Evolutionary conservation across 2,329 filamentous ascomycete species (phyloP).

Genomic region (Helminthosporium solani): DNA sequence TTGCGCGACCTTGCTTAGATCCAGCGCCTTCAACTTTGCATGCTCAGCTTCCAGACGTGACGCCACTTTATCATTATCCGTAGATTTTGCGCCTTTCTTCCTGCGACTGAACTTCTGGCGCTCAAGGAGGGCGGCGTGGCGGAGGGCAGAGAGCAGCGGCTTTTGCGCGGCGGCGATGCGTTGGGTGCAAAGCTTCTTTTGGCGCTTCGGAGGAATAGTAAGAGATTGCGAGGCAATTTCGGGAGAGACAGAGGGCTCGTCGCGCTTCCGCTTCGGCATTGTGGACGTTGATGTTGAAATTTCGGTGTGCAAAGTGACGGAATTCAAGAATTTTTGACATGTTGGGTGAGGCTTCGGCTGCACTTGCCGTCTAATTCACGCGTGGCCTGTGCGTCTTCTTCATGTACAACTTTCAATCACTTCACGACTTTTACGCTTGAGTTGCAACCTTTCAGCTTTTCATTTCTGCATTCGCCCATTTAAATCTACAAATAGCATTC

Average conservation of each 20-base stretch:
- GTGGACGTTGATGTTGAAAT: conserved; percentile 1
- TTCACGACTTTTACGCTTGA: neutral
- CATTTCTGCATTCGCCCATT: neutral
- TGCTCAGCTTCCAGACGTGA: conserved; percentile 65
- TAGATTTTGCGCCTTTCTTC: conserved; percentile 54
- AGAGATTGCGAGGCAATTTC: conserved; percentile 9
- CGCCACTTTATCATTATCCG: conserved; percentile 51
- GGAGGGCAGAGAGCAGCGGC: conserved; percentile 64
- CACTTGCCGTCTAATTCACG: neutral
- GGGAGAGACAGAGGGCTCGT: conserved; percentile 8
- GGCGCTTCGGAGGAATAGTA: conserved; percentile 8
- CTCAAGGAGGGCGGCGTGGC: conserved; percentile 73
- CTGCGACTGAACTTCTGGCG: conserved; percentile 70
- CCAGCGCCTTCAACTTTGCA: conserved; percentile 57
- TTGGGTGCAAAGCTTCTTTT: conserved; percentile 36
- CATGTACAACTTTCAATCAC: neutral
- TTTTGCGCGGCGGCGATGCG: conserved; percentile 57
- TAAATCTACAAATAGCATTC: neutral
- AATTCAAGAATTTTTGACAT: neutral
- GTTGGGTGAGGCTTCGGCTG: neutral
- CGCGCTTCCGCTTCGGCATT: conserved; percentile 41
- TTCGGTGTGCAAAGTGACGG: neutral
- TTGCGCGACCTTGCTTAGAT: conserved; percentile 52
- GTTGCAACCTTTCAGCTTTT: neutral
- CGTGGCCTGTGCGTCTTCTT: neutral